Base-by-base conservation (phyloP, 371 early-diverging fungal genomes). In the Mucor mucedo region DNA sequence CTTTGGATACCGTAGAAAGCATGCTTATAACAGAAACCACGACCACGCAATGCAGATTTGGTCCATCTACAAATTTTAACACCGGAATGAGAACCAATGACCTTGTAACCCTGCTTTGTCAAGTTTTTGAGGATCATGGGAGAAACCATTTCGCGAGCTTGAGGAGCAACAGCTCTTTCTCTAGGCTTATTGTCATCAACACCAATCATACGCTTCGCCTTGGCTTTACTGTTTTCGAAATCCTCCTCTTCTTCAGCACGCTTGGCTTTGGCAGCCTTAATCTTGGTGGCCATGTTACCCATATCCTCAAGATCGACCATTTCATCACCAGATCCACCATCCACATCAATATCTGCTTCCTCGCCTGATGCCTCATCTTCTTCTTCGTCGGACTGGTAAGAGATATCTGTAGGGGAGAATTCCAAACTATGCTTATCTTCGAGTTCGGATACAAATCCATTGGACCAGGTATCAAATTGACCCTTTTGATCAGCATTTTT, bases 11-110 rank as follows among this genome's bases (percentile, higher is more conserved):
- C 88, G 52, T 88, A 90, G 67, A 90, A 83, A 54, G 91, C 75
- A 76, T 91, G 88, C 65, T 91, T 93, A 70, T 92, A 93, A 65
- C 92, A 93, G 64, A 89, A 91, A 27, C 93, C 93, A 50, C 90
- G 84, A 32, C 91, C 91, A 58, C 91, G 80, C 39, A 93, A 70
- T 55, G 90, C 90, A 13, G 86, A 74, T 72, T 91, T 93, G 8
- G 91, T 93, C 93, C 91, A 93, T 40, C 91, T 84, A 71, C 92
- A 91, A 52, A 93, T 85, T 77, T 92, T 93, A 39, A 93, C 92
- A 33, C 91, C 92, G 4, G 88, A 88, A 69, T 93, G 92, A 5
- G 89, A 68, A 35, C 91, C 92, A 49, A 93, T 83, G 41, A 92
- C 86, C 71, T 90, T 91, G 71, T 93, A 92, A 2, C 92, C 90